Evolutionary conservation across 2,329 filamentous ascomycete genomes (phyloP).

Genomic region (Neonectria magnoliae): DNA sequence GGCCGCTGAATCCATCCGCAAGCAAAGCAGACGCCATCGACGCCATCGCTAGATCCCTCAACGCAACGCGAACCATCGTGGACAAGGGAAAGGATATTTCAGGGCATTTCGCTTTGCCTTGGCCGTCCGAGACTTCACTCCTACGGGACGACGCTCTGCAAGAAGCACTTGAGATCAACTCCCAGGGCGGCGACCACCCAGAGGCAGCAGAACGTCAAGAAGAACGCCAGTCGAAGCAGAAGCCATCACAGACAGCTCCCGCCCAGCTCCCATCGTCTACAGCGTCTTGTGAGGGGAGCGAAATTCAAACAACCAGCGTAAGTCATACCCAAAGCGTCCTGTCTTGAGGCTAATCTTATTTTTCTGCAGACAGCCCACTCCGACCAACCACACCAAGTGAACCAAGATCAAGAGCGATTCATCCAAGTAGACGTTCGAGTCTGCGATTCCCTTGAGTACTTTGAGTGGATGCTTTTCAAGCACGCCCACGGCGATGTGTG

Average conservation of each 20-base stretch:
- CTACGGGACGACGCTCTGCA: background rate
- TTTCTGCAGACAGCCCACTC: background rate
- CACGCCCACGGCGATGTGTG: constrained; percentile 78
- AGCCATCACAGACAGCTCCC: background rate
- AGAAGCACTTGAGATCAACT: background rate
- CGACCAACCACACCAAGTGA: background rate
- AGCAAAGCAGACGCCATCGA: constrained; percentile 45
- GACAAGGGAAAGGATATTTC: constrained; percentile 39
- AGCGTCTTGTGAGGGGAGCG: background rate
- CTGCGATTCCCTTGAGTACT: constrained; percentile 53
- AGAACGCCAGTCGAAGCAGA: background rate
- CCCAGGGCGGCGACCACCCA: background rate
- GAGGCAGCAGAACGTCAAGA: background rate
- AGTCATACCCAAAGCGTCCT: background rate
- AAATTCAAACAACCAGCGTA: background rate
- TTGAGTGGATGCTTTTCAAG: constrained; percentile 74
- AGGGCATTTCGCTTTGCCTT: constrained; percentile 65
- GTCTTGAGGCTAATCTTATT: background rate
- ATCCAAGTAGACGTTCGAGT: constrained; percentile 77
- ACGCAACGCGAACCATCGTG: constrained; percentile 50
- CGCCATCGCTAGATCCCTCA: constrained; percentile 27
- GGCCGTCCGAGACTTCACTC: constrained; percentile 51
- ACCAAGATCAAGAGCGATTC: constrained; percentile 42
- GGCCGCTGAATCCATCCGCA: constrained; percentile 35
- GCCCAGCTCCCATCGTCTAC: background rate